A percentile compares a stretch with the other conserved stretches of the same genome.
Evolutionary conservation across 1,139 yeast species (phyloP).

Genomic region (Wickerhamomyces sp.): DNA sequence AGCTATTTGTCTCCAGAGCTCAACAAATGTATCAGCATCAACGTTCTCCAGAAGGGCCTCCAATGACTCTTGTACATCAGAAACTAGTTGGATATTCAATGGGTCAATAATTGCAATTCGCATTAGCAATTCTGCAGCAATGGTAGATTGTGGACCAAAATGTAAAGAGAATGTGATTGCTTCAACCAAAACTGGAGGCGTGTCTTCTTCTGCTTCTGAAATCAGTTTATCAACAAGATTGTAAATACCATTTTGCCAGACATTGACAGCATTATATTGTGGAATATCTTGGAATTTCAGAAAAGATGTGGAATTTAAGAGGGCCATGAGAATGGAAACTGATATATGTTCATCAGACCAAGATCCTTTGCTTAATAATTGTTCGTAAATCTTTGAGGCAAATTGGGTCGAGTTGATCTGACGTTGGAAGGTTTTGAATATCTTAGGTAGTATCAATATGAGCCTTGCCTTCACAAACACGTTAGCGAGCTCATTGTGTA

Average conservation of each 20-base stretch:
- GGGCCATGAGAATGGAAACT: slow-evolving; percentile 47
- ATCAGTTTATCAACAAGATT: slow-evolving; percentile 40
- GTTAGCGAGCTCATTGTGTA: slow-evolving; percentile 9
- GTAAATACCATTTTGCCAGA: slow-evolving; percentile 35
- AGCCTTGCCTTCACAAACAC: slow-evolving; percentile 37
- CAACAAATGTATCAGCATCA: slow-evolving; percentile 39
- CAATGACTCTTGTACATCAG: slow-evolving; percentile 59
- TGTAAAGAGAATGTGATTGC: slow-evolving; percentile 54
- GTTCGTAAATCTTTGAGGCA: slow-evolving; percentile 37
- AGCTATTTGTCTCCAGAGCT: slow-evolving; percentile 25
- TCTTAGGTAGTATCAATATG: slow-evolving; percentile 49
- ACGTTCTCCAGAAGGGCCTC: slow-evolving; percentile 51
- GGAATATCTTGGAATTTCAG: slow-evolving; percentile 33
- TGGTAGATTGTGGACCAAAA: slow-evolving; percentile 36
- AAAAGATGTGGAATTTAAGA: slow-evolving; percentile 49
- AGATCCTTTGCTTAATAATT: slow-evolving; percentile 29
- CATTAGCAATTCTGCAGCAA: slow-evolving; percentile 52
- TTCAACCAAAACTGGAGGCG: slow-evolving; percentile 74
- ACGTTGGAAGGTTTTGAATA: slow-evolving; percentile 47
- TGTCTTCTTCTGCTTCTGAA: slow-evolving; percentile 73
- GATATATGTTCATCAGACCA: slow-evolving; percentile 30
- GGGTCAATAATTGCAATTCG: slow-evolving; percentile 69
- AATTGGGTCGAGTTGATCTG: slow-evolving; percentile 32
- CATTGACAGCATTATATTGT: slow-evolving; percentile 12
- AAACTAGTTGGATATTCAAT: slow-evolving; percentile 61